Evolutionary conservation across 768 basidiomycete species (phyloP), one percentile per base, ranked within the genome.

Genomic region (Rubroboletus pulcherrimus): DNA sequence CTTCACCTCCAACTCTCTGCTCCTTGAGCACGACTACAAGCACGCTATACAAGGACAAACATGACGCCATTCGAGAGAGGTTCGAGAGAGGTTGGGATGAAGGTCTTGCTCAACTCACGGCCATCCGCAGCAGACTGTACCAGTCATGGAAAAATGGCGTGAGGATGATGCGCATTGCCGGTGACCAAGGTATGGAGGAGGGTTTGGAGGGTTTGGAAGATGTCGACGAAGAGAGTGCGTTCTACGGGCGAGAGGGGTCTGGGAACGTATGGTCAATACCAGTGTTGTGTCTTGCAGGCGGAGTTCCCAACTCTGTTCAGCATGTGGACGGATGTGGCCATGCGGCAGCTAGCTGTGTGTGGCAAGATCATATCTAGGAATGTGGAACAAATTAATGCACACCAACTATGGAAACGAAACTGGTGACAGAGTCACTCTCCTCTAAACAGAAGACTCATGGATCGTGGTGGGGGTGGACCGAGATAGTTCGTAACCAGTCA

Each of bases 1-100:
- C 88, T 7, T 74, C 81, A 2, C 53, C 74, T 1, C 82, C 86
- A 5, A 69, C 63, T 0, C 68, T 89, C 9, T 56, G 63, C 30
- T 79, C 84, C 11, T 55, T 89, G 31, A 78, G 78, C 17, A 71
- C 78, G n/a, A 80, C 77, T 0, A 61, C 74, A 40, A 64, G 54
- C 35, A 42, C 34, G 10, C 42, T 74, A 12, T 61, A 67, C 31
- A 63, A 61, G n/a, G 72, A 75, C 4, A 71, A 67, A 24, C 74
- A 78, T 51, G 68, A 67, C 8, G 66, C 62, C 34, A 77, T 85
- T 44, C 73, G 75, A 11, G 66, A 66, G 1, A 79, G 81, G 58
- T 91, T 89, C 62, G 75, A 75, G 63, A 74, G 69, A 29, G 88
- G 87, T 15, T 89, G 87, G 87, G 66, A 69, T 3, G 80, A 83